phyloP scores from a whole-genome alignment of 2,329 filamentous ascomycete species.

The Ophiocordyceps camponoti-saundersi region DNA sequence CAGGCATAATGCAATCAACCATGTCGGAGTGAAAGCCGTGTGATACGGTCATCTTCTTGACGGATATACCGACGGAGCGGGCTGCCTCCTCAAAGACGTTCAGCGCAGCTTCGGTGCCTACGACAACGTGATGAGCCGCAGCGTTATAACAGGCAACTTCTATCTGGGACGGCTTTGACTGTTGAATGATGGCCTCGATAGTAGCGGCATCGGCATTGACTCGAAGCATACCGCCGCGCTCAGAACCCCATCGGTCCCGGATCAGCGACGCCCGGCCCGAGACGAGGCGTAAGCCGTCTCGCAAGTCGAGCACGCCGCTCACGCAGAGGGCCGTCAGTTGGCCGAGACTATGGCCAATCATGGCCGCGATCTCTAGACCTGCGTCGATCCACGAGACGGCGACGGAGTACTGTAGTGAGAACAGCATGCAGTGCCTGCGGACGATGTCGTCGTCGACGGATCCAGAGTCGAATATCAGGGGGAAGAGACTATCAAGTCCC shows the following conservation, averaged over 20 bases:
- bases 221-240: slow-evolving; percentile 15
- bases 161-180: background rate
- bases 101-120: slow-evolving; percentile 10
- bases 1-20: slow-evolving; percentile 2
- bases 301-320: slow-evolving; percentile 12
- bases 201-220: background rate
- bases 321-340: slow-evolving; percentile 19
- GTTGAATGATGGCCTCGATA: background rate
- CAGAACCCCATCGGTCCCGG: slow-evolving; percentile 13
- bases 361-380: slow-evolving; percentile 1
- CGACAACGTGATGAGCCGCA: slow-evolving; percentile 12
- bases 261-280: slow-evolving; percentile 15
- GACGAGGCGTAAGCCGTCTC: slow-evolving; percentile 14
- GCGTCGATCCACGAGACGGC: slow-evolving; percentile 5
- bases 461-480: slow-evolving; percentile 10
- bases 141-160: slow-evolving; percentile 18
- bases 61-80: background rate
- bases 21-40: slow-evolving; percentile 5
- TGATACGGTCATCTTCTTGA: slow-evolving; percentile 1
- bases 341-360: slow-evolving; percentile 21
- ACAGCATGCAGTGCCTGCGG: slow-evolving; percentile 15
- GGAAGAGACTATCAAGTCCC: slow-evolving; percentile 14
- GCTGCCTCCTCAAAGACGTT: background rate
- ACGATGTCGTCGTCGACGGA: slow-evolving; percentile 14
- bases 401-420: slow-evolving; percentile 4